Base-by-base conservation (phyloP, 1,284 basidiomycete genomes). In the Melampsora larici-populina region DNA sequence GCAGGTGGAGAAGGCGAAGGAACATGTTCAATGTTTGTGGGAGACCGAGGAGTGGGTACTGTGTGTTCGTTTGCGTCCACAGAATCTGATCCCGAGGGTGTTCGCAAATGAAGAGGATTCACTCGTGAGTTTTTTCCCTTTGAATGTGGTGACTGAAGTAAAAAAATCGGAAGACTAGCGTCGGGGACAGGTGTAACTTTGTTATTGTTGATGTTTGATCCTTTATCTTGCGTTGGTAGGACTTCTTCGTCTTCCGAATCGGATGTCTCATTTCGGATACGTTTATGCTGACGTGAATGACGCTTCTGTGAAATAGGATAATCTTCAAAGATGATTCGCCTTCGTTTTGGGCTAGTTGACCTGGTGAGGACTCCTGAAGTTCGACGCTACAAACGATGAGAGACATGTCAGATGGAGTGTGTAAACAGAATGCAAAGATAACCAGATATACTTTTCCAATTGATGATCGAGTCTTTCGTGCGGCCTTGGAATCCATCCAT, bases 401-500 rank as follows among this genome's bases (percentile, higher is more conserved):
- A 13, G 43, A 15, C 43, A 46, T 13, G 43, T 46, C 15, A n/a
- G 29, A 58, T 24, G 21, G 55, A n/a, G 8, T 58, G 29, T 58
- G 55, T 24, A 58, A 11, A 29, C 55, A 29, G 4, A 24, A 58
- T 24, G 55, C n/a, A 21, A 58, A n/a, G 55, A 58, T 24, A 4
- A 58, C 24, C 2, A 58, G 55, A 24, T 24, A 58, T 24, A 58
- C 55, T 15, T 58, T 29, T 58, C 24, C 55, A n/a, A 58, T 15
- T 24, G 55, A 58, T 58, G 21, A 58, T 58, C 55, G 55, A 58
- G 55, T 58, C 43, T 49, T 62, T n/a, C 70, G 17, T 51, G 29
- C 46, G 17, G 13, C 26, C 70, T 72, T 72, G 26, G 62, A 63
- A 33, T 64, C 58, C 36, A 29, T 48, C 70, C 70, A 72, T n/a